These are phyloP conservation scores for Hanseniaspora gamundiae DNA, from an alignment of 1,139 yeast species.

Conservation along the genomic window DNA sequence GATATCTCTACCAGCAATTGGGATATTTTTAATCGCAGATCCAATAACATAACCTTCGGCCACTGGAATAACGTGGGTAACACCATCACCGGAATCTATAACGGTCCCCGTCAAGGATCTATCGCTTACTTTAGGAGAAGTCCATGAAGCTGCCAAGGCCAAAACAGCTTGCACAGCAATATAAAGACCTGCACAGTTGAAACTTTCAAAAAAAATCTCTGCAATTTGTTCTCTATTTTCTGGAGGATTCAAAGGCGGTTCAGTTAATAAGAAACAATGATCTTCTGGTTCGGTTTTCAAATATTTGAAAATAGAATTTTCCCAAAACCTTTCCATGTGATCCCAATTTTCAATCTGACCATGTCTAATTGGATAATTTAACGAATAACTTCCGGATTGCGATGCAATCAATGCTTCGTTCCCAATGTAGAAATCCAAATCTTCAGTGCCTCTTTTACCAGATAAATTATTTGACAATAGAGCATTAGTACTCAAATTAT, in stretches of 20 bases:
- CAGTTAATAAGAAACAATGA: slow-evolving; percentile 87
- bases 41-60: slow-evolving; percentile 99
- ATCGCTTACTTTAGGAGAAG: slow-evolving; percentile 88
- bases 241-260: slow-evolving; percentile 97
- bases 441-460: slow-evolving; percentile 83
- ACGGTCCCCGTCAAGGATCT: slow-evolving; percentile 97
- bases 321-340: slow-evolving; percentile 99
- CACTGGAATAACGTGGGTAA: slow-evolving; percentile 96
- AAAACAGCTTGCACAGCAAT: slow-evolving; percentile 98
- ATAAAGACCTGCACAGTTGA: slow-evolving; percentile 95
- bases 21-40: slow-evolving; percentile 90
- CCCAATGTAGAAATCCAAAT: slow-evolving; percentile 89
- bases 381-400: slow-evolving; percentile 78
- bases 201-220: slow-evolving; percentile 95
- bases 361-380: slow-evolving; percentile 87
- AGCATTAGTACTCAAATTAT: slow-evolving; percentile 19
- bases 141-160: slow-evolving; percentile 98
- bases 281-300: slow-evolving; percentile 98
- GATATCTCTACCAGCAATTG: slow-evolving; percentile 97
- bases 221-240: slow-evolving; percentile 98
- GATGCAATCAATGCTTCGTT: slow-evolving; percentile 89
- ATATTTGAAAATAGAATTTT: slow-evolving; percentile 88
- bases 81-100: slow-evolving; percentile 95
- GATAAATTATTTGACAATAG: slow-evolving; percentile 39
- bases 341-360: slow-evolving; percentile 99